Evolutionary conservation across 1,139 yeast species (phyloP), one percentile per base, ranked within the genome.

Genomic region (Nakaseomyces sp.): DNA sequence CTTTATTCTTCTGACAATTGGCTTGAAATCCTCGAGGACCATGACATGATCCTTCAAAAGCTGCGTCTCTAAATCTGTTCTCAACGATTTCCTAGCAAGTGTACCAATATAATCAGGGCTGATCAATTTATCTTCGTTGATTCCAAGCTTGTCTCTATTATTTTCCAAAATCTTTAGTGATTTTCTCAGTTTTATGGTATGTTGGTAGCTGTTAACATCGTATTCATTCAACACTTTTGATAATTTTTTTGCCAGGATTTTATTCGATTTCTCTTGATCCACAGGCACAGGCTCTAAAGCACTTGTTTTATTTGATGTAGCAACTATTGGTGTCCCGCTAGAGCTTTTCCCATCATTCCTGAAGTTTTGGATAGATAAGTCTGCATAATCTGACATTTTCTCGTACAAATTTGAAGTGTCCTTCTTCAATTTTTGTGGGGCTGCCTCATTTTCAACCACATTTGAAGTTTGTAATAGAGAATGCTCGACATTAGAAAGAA

Each of bases 1-100:
- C 37, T 56, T 58, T 13, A 61, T 57, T 39, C 62, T 57, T 45
- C 61, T 67, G 12, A 79, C 72, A 9, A 77, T 68, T 2, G 83
- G 79, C 45, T 71, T 74, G 53, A 79, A 85, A 45, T 78, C 84
- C 52, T 75, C 77, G 44, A 88, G 66, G 0, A 78, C 69, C 13
- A 64, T 56, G 4, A 76, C 67, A 53, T 85, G 86, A 44, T 76
- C 76, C 50, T 73, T 76, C 45, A 87, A 67, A 37, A 86, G 67
- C 46, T 84, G 88, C n/a, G 71, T 70, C 55, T 87, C 95, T 13
- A 87, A 70, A 43, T 75, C 77, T 38, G 87, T 78, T 44, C 87
- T 70, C 45, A 87, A 66, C 40, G 77, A 73, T 52, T 83, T 72
- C 62, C 78, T 64, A 3, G 77, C 65, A 31, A 77, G 67, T 2